Evolutionary conservation across 495 filamentous ascomycete species (phyloP), one percentile per base, ranked within the genome.

Genomic region (Neurospora sp.): DNA sequence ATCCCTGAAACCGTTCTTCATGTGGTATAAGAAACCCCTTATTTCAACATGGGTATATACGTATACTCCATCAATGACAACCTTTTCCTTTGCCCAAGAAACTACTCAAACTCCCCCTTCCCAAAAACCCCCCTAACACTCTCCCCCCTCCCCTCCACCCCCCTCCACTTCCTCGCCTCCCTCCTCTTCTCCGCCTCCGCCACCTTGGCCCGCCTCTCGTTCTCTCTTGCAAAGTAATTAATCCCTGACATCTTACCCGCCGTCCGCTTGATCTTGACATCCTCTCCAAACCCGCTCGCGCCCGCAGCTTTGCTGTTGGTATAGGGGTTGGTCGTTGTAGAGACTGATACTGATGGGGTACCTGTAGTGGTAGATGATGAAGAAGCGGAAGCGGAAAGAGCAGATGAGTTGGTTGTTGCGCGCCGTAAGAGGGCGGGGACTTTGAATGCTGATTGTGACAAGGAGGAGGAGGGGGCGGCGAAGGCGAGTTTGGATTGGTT

Each of bases 151-250:
- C 79, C 88, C 85, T 81, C 90, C 72, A 78, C 92, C 37, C 85
- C 89, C 83, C 90, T 92, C 73, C 88, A 88, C 82, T 91, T 88
- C 73, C 84, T 86, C 80, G 90, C 92, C 79, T 90, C 89, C 69
- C 91, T 84, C 78, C 86, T 85, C 78, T 84, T 85, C 83, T 91
- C 89, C 40, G 81, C 85, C 78, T 89, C 89, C 54, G 88, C 88
- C 27, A 92, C 78, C 41, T 84, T 84, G 4, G 84, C 85, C 73
- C 85, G 84, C 75, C 89, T 82, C 82, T 92, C 90, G 75, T 82
- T 90, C 82, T 92, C 94, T 66, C 93, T 87, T 5, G 92, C 89
- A 78, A 94, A 92, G 74, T 92, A 96, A 77, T 95, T 94, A 40
- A 97, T 89, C 42, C 88, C 87, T 3, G 83, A 86, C 39, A 80